Evolutionary conservation across 192 early-diverging fungal genomes (phyloP), one percentile per base, ranked within the genome.

Genomic region (Gigaspora rosea): DNA sequence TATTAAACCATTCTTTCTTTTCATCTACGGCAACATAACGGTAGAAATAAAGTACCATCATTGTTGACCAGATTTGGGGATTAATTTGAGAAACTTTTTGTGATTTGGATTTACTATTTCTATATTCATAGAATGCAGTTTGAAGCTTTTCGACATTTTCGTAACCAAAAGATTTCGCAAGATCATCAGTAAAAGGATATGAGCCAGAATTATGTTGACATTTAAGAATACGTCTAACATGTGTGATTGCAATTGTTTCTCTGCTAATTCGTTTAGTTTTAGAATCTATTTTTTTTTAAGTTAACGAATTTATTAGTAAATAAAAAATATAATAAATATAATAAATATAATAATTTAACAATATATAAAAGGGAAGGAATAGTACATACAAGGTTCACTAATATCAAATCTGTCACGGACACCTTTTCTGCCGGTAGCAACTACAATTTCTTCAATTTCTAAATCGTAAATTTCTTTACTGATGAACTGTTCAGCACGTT

Each of bases 401-500:
- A 76, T 65, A n/a, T 76, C 63, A 48, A 76, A 76, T 65, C 59
- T 20, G 16, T 62, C 36, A 33, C 74, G 59, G 18, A 76, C 49
- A 18, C 61, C 6, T 35, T 76, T 65, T 65, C 74, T 65, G 8
- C 61, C 74, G 27, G 35, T 41, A 5, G 22, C 36, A 36, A 76
- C 20, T 1, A 76, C 57, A 32, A 47, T 20, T 33, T 76, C 62
- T 76, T 76, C 74, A 16, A 76, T 20, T 51, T 76, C 62, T 11
- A 65, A 32, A 65, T 76, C 63, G 20, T 51, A 52, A 15, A 63
- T 50, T 35, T 63, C 50, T 32, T 63, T 63, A 52, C 48, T 64
- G 15, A 76, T 76, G 33, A 65, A 76, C 49, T 49, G 74, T 50
- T 76, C 61, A 48, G 74, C 62, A 52, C 74, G 74, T 46, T 76